Base-by-base conservation (phyloP, 2,329 filamentous ascomycete genomes). In the Rutstroemia sp. region DNA sequence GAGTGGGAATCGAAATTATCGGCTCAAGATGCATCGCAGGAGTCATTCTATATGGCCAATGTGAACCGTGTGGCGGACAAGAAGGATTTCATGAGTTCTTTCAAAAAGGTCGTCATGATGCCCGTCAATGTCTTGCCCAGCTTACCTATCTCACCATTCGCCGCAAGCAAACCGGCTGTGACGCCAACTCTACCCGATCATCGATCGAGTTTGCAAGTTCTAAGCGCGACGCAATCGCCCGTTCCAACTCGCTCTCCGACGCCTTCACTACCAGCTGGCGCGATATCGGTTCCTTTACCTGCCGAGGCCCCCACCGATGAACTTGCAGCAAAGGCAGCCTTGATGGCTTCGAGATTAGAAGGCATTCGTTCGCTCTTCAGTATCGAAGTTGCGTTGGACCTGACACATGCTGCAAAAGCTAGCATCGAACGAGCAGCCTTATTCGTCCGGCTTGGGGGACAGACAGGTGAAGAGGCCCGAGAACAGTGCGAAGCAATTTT, bases 81-180 rank as follows among this genome's bases (percentile, higher is more conserved):
- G 73, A 89, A 91, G 63, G 94, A 99, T 69, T 99, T 99, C 66
- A 70, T 99, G 59, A 94, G 86, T 47, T 96, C 92, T 0, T 99
- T 99, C 77, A 96, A 91, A 69, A 97, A 97, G 71, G 94, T 99
- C 8, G 89, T 99, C 62, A 96, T 99, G 92, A 95, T 96, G 85
- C 94, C 94, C 2, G 92, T 99, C 49, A 95, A 89, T 52, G 92
- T 91, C 8, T 76, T 97, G 4, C 89, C 90, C 1, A 85, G 81
- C 48, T 81, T 89, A 41, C 76, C 81, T 5, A 74, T 82, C 50
- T 75, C 76, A 8, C 63, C 78, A 54, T 89, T 83, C 67, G 78
- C 73, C 58, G 72, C 71, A 38, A 69, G 66, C 2, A 67, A 69
- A 54, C 49, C 67, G 75, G 54, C 68, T 0, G 58, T 71, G 8